Evolutionary conservation across 2,329 filamentous ascomycete species (phyloP).

Genomic region (Cladosporium austrohemisphaericum): DNA sequence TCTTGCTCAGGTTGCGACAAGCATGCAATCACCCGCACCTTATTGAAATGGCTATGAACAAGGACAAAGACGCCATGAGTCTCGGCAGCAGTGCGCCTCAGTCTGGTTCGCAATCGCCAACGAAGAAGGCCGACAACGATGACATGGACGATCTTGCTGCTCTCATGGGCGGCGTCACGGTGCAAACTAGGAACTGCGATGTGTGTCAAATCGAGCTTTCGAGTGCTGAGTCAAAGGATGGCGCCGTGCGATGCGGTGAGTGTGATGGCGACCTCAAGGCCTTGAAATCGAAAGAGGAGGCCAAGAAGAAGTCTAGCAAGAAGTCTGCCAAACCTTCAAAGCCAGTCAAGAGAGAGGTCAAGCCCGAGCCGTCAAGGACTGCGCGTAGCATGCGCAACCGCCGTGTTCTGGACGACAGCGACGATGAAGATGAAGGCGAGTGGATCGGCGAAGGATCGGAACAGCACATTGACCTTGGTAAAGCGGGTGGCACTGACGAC

Average conservation of each 20-base stretch:
- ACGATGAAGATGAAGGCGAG: constrained; percentile 62
- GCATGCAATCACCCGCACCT: constrained; percentile 92
- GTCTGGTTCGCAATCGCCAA: constrained; percentile 42
- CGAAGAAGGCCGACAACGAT: constrained; percentile 50
- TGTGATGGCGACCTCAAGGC: constrained; percentile 72
- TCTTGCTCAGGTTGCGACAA: constrained; percentile 86
- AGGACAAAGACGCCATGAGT: constrained; percentile 79
- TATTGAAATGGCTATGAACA: constrained; percentile 77
- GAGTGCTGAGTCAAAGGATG: constrained; percentile 50
- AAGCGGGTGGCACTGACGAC: constrained; percentile 79
- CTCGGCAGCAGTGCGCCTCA: constrained; percentile 39
- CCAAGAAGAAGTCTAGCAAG: constrained; percentile 31
- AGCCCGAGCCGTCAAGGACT: constrained; percentile 29
- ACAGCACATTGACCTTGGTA: constrained; percentile 50
- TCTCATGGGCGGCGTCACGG: constrained; percentile 78
- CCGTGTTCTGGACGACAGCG: constrained; percentile 62
- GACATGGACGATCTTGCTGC: constrained; percentile 82
- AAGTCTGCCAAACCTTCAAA: constrained; percentile 19
- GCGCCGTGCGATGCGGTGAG: constrained; percentile 62
- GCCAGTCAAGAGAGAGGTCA: constrained; percentile 26
- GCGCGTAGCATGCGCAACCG: constrained; percentile 46
- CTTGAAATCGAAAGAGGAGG: constrained; percentile 38
- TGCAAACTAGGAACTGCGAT: constrained; percentile 74
- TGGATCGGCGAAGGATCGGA: constrained; percentile 75
- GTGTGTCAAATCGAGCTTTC: constrained; percentile 72